These are phyloP conservation scores for Manihot esculenta DNA, from an alignment of 441 rosid genomes.

Conservation along the genomic window DNA sequence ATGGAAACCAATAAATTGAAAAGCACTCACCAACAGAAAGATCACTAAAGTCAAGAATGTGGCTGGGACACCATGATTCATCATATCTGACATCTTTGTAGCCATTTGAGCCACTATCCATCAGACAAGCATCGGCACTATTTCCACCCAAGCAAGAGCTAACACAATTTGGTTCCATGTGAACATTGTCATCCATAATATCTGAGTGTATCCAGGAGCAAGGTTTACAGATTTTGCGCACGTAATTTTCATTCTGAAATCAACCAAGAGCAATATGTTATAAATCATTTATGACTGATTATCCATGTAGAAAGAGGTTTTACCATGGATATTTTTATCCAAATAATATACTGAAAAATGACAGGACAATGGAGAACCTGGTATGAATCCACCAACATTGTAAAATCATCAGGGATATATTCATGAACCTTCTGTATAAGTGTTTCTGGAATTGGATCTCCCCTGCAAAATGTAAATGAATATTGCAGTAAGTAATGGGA, in stretches of 20 bases:
- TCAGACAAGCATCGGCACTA: slow-evolving; percentile 17
- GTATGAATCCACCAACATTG: slow-evolving; percentile 44
- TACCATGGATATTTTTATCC: not conserved
- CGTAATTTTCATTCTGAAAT: slow-evolving; percentile 49
- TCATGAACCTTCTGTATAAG: slow-evolving; percentile 71
- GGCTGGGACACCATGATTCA: slow-evolving; percentile 68
- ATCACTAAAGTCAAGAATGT: slow-evolving; percentile 86
- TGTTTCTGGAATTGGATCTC: slow-evolving; percentile 70
- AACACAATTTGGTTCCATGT: slow-evolving; percentile 56
- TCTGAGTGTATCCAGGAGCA: slow-evolving; percentile 93
- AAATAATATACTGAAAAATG: slow-evolving; percentile 5
- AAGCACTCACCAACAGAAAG: slow-evolving; percentile 60
- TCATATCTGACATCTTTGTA: slow-evolving; percentile 24
- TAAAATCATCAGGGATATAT: slow-evolving; percentile 76
- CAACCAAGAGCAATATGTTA: slow-evolving; percentile 20
- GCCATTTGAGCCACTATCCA: slow-evolving; percentile 33
- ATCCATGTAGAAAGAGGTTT: not conserved
- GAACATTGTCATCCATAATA: slow-evolving; percentile 91
- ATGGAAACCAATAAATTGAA: slow-evolving; percentile 8
- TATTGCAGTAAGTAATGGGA: slow-evolving; percentile 18
- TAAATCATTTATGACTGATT: slow-evolving; percentile 10
- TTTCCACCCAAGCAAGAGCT: slow-evolving; percentile 26
- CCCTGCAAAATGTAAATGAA: slow-evolving; percentile 53
- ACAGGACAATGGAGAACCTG: slow-evolving; percentile 45
- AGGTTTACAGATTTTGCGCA: slow-evolving; percentile 41